A percentile compares a stretch with the other conserved stretches of the same genome.
Conservation (phyloP, 2,329 filamentous ascomycete genomes). For the Scolecobasidium constrictum region DNA sequence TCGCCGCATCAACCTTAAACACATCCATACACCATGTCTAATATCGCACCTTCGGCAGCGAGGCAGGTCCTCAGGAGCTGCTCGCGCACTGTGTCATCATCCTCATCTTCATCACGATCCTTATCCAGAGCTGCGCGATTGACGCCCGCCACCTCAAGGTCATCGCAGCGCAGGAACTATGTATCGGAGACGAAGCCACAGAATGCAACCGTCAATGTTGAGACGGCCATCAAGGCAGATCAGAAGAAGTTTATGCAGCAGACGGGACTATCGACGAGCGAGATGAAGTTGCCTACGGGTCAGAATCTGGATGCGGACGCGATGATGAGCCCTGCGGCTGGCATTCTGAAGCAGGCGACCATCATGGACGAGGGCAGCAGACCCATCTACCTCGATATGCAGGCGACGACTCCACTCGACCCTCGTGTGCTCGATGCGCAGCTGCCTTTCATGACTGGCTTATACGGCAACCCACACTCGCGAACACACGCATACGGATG, state of each 20-base stretch:
- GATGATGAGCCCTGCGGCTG: constrained; percentile 72
- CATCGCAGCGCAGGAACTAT: constrained; percentile 50
- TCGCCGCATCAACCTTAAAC: too few relatives aligned
- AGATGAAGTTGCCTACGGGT: constrained; percentile 48
- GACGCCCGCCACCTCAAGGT: constrained; percentile 26
- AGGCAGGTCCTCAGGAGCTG: constrained; percentile 53
- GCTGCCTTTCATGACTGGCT: constrained; percentile 85
- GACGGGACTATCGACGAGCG: constrained; percentile 39
- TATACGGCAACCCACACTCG: constrained; percentile 95
- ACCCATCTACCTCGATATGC: constrained; percentile 97
- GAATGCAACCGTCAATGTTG: constrained; percentile 68
- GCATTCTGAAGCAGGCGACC: constrained; percentile 71
- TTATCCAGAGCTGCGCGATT: constrained; percentile 22
- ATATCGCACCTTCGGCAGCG: constrained; percentile 52
- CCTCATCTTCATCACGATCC: constrained; percentile 10
- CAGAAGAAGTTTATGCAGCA: constrained; percentile 64
- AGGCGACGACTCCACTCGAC: constrained; percentile 91
- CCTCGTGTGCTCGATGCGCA: constrained; percentile 92
- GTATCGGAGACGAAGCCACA: constrained; percentile 74
- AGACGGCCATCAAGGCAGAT: constrained; percentile 76
- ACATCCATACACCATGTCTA: constrained; percentile 38
- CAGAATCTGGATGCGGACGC: constrained; percentile 49
- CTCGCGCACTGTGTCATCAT: constrained; percentile 1
- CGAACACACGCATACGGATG: constrained; percentile 96
- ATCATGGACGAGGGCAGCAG: constrained; percentile 65